phyloP scores from a whole-genome alignment of 2,329 filamentous ascomycete genomes.

The Cladobotryum protrusum region DNA sequence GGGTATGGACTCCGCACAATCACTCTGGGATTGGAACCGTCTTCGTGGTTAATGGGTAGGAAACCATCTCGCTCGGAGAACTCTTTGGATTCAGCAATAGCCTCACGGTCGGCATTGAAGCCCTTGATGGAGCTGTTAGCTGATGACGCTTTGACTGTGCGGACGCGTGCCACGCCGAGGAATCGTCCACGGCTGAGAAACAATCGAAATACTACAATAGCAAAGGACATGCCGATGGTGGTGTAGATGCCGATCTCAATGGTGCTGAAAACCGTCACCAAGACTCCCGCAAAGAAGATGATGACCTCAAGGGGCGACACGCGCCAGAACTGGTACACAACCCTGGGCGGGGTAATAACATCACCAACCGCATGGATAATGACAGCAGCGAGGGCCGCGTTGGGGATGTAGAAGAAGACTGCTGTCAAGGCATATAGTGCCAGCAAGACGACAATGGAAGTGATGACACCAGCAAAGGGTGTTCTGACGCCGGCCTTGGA shows the following conservation, averaged over 20 bases:
- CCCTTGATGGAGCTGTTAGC: constrained; percentile 24
- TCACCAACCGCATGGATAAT: constrained; percentile 90
- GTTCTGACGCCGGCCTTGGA: constrained; percentile 89
- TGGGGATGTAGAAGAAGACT: constrained; percentile 86
- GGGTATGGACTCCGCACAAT: constrained; percentile 42
- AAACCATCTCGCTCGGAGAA: constrained; percentile 35
- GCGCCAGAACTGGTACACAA: constrained; percentile 82
- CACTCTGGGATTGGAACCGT: constrained; percentile 45
- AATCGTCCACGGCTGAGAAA: constrained; percentile 74
- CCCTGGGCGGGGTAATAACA: constrained; percentile 75
- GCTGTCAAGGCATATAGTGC: constrained; percentile 77
- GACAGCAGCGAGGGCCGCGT: constrained; percentile 66
- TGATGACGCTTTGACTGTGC: constrained; percentile 76
- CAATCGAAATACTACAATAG: constrained; percentile 68
- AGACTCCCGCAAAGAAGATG: constrained; percentile 79
- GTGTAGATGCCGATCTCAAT: constrained; percentile 87
- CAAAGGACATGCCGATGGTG: constrained; percentile 64
- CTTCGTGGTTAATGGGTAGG: constrained; percentile 43
- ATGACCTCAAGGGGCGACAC: constrained; percentile 75
- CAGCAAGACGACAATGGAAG: constrained; percentile 71
- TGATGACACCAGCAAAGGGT: constrained; percentile 79
- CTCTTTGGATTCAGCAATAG: constrained; percentile 41
- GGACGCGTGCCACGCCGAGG: constrained; percentile 72
- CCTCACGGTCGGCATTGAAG: constrained; percentile 38
- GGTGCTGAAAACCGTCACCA: constrained; percentile 72